These are phyloP conservation scores for Fusarium chuoi DNA, from an alignment of 2,329 filamentous ascomycete genomes.

Conservation along the genomic window DNA sequence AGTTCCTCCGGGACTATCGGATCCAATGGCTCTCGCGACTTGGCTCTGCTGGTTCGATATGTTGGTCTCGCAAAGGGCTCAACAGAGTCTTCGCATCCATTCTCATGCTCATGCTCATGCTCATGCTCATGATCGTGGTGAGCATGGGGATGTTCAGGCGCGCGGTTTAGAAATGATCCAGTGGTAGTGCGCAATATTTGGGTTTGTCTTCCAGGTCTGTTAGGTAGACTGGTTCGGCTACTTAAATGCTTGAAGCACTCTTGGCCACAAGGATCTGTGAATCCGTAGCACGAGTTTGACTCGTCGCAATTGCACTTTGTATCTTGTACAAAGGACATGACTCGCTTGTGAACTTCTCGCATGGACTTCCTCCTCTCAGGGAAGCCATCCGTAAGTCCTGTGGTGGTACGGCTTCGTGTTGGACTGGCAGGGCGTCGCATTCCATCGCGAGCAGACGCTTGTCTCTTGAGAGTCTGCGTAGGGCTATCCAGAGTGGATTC, in stretches of 20 bases:
- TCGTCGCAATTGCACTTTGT: slow-evolving; percentile 72
- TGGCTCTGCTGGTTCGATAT: slow-evolving; percentile 52
- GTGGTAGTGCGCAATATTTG: slow-evolving; percentile 57
- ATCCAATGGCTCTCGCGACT: slow-evolving; percentile 52
- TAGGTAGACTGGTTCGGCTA: slow-evolving; percentile 49
- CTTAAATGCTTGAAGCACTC: slow-evolving; percentile 71
- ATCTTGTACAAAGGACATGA: slow-evolving; percentile 73
- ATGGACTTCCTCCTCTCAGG: slow-evolving; percentile 64
- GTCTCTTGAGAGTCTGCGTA: slow-evolving; percentile 42
- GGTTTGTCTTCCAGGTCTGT: slow-evolving; percentile 46
- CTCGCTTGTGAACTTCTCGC: slow-evolving; percentile 62
- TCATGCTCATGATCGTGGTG: slow-evolving; percentile 37
- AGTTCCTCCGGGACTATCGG: slow-evolving; percentile 37
- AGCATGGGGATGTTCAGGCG: slow-evolving; percentile 43
- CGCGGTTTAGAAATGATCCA: slow-evolving; percentile 47
- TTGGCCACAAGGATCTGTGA: slow-evolving; percentile 72
- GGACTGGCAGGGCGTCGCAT: slow-evolving; percentile 44
- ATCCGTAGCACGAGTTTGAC: slow-evolving; percentile 70
- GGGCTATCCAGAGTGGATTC: slow-evolving; percentile 44
- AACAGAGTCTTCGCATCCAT: slow-evolving; percentile 30
- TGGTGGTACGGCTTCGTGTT: slow-evolving; percentile 42
- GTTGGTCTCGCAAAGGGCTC: slow-evolving; percentile 47
- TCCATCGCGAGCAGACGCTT: slow-evolving; percentile 46
- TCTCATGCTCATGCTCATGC: slow-evolving; percentile 28
- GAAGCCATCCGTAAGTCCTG: slow-evolving; percentile 43